Evolutionary conservation across 257 asterid species (phyloP).

Genomic region (Capsicum chinense): DNA sequence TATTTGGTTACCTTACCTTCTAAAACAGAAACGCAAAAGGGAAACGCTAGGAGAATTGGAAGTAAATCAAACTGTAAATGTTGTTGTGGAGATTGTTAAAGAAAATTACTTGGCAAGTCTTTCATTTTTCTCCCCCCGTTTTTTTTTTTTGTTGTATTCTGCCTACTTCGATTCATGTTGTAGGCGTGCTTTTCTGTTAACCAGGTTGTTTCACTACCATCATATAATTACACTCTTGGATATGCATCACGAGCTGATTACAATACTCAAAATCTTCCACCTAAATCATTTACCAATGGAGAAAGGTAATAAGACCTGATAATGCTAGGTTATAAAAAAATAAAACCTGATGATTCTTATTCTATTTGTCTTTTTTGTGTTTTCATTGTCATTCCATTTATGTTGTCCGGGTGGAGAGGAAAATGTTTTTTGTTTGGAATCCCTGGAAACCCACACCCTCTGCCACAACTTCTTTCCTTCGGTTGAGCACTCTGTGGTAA

Average conservation of each 20-base stretch:
- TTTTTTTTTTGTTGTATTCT: not conserved
- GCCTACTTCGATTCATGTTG: constrained; percentile 28
- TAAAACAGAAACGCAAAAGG: constrained; percentile 76
- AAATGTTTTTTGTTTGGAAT: not conserved
- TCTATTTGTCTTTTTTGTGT: not conserved
- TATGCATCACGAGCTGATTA: constrained; percentile 82
- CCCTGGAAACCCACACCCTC: too few relatives aligned
- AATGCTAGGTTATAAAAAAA: constrained; percentile 24
- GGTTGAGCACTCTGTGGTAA: too few relatives aligned
- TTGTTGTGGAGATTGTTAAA: constrained; percentile 81
- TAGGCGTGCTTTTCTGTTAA: not conserved
- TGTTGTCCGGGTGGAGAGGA: not conserved
- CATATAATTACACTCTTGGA: constrained; percentile 62
- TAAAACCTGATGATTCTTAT: constrained; percentile 5
- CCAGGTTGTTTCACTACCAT: constrained; percentile 90
- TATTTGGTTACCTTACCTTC: constrained; percentile 29
- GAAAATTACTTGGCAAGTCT: constrained; percentile 82
- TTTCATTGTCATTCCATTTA: not conserved
- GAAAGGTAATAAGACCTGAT: constrained; percentile 60
- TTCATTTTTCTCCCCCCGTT: constrained; percentile 21
- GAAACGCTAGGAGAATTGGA: constrained; percentile 64
- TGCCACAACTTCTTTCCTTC: too few relatives aligned
- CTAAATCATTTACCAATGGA: constrained; percentile 64
- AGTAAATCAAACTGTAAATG: constrained; percentile 72
- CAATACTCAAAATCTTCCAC: constrained; percentile 80